Conservation (phyloP, 2,329 filamentous ascomycete genomes). For the Colletotrichum caudatum region DNA sequence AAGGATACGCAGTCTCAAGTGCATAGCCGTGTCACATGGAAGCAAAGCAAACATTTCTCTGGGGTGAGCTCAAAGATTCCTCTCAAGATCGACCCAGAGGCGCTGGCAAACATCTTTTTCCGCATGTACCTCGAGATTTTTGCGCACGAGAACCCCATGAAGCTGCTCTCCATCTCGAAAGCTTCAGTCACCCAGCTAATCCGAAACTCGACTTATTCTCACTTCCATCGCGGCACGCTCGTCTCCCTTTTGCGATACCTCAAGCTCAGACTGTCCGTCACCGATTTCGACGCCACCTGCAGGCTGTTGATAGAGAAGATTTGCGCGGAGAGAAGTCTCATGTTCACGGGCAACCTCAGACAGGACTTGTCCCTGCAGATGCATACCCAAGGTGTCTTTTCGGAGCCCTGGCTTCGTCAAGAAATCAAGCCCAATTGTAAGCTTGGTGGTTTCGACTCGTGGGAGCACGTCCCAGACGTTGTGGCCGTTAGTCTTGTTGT, state of each 20-base stretch:
- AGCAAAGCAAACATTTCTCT: conserved; percentile 50
- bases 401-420: conserved; percentile 48
- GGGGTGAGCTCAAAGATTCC: conserved; percentile 43
- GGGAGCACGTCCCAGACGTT: conserved; percentile 52
- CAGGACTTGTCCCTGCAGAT: conserved; percentile 54
- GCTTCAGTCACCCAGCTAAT: conserved; percentile 30
- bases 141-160: conserved; percentile 51
- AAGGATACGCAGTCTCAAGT: conserved; percentile 40
- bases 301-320: conserved; percentile 48
- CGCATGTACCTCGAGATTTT: conserved; percentile 61
- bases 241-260: conserved; percentile 54
- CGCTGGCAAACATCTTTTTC: conserved; percentile 56
- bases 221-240: conserved; percentile 56
- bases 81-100: conserved; percentile 51
- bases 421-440: conserved; percentile 42
- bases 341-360: conserved; percentile 49
- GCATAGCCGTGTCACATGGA: conserved; percentile 53
- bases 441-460: conserved; percentile 50
- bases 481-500: conserved; percentile 55
- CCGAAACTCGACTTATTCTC: conserved; percentile 43
- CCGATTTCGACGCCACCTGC: conserved; percentile 51
- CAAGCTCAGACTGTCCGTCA: conserved; percentile 48
- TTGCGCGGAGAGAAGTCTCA: conserved; percentile 47
- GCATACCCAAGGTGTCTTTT: conserved; percentile 51
- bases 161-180: conserved; percentile 26